phyloP scores from a whole-genome alignment of 257 asterid genomes.

The Solanum pinnatisectum region DNA sequence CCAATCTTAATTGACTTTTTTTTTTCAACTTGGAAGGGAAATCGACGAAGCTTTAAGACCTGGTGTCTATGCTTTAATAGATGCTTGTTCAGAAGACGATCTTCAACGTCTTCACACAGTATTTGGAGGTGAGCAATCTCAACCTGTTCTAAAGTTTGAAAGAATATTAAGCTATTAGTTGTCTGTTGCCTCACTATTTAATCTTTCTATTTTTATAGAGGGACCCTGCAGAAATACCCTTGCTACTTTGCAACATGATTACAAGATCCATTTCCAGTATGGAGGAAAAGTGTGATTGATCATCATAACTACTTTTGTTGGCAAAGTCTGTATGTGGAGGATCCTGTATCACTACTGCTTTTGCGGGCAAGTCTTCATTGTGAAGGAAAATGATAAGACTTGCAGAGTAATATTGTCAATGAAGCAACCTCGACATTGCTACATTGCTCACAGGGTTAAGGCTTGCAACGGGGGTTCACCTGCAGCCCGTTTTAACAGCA shows the following conservation, averaged over 20 bases:
- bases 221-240: constrained; percentile 91
- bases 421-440: neutral
- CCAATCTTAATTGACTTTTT: neutral
- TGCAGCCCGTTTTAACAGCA: neutral
- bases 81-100: constrained; percentile 69
- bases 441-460: neutral
- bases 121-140: constrained; percentile 63
- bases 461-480: neutral
- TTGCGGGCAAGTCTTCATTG: neutral
- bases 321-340: neutral
- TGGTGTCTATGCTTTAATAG: constrained; percentile 71
- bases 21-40: constrained; percentile 39
- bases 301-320: neutral
- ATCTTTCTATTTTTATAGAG: constrained; percentile 33
- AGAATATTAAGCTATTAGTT: neutral
- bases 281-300: constrained; percentile 71
- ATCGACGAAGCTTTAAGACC: constrained; percentile 80
- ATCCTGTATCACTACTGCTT: neutral
- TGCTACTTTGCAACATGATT: constrained; percentile 59
- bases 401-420: neutral
- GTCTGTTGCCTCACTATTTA: neutral
- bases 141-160: neutral
- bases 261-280: constrained; percentile 67
- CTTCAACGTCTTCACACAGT: constrained; percentile 74
- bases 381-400: neutral